These are phyloP conservation scores for Phytophthora sojae DNA, from an alignment of 352 stramenopile genomes.

Conservation along the genomic window DNA sequence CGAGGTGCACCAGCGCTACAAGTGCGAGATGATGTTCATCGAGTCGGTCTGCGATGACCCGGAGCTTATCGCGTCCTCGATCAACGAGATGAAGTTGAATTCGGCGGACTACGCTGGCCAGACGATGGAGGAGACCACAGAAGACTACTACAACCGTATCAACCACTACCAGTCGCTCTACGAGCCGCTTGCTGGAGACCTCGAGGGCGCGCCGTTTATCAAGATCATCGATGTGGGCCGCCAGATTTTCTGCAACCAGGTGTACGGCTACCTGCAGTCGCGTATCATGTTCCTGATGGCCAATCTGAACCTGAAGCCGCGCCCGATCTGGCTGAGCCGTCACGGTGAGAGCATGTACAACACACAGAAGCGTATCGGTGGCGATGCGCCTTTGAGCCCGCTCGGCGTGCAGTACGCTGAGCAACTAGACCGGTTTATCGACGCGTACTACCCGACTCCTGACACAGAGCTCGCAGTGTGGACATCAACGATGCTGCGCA, in stretches of 20 bases:
- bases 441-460: constrained; percentile 85
- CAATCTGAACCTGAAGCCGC: constrained; percentile 94
- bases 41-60: constrained; percentile 81
- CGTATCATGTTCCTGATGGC: constrained; percentile 96
- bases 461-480: constrained; percentile 92
- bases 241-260: constrained; percentile 87
- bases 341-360: constrained; percentile 99
- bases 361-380: constrained; percentile 96
- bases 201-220: constrained; percentile 76
- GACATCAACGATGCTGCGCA: constrained; percentile 97
- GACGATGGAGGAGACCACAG: constrained; percentile 75
- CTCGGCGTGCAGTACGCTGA: constrained; percentile 94
- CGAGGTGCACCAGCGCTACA: constrained; percentile 65
- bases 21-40: constrained; percentile 87
- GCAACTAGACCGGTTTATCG: constrained; percentile 93
- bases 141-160: constrained; percentile 84
- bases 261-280: constrained; percentile 88
- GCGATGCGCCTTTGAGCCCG: constrained; percentile 93
- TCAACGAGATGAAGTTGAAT: constrained; percentile 89
- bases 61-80: constrained; percentile 78
- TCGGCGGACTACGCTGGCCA: constrained; percentile 79
- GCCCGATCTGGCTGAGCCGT: constrained; percentile 97
- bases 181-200: constrained; percentile 62
- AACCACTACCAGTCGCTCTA: constrained; percentile 83
- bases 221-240: constrained; percentile 84